Evolutionary conservation across 1,284 basidiomycete genomes (phyloP), one percentile per base, ranked within the genome.

Genomic region (Rhizoctonia solani): DNA sequence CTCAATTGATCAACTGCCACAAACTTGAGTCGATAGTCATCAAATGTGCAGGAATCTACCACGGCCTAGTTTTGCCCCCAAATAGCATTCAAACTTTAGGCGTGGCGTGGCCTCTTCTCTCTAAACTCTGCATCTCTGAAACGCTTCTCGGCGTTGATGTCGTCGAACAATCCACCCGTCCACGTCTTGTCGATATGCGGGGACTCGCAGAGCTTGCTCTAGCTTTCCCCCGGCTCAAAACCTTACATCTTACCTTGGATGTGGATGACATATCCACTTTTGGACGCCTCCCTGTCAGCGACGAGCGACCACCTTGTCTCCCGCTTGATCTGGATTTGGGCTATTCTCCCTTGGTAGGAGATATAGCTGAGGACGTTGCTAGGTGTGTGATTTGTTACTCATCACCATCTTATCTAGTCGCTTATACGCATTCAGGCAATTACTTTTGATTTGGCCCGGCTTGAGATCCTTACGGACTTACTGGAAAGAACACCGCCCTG

Each of bases 21-120:
- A 39, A 56, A 23, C 54, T 56, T 27, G 39, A 42, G 23, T 42
- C 54, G 9, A 23, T 56, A 23, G 21, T 44, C 29, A 29, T 56
- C 39, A 56, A 44, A 37, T 56, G 54, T 29, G 41, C 54, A n/a
- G 54, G 54, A 14, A 23, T 42, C 14, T 56, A 56, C 23, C 54
- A 56, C 25, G 54, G 54, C 8, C 30, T 39, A 14, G n/a, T 29
- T 13, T 32, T 56, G 11, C n/a, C 39, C 23, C 2, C 8, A 2
- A 23, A 42, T 6, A n/a, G 14, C 16, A 44, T 44, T 29, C 37
- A 8, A 23, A 16, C 23, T 13, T 25, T 56, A 3, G 54, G 54
- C 13, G 16, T 13, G 25, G 34, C 54, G 6, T 56, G 54, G 54
- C 54, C 54, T 4, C 27, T 8, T 27, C 37, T 56, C 3, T 27